phyloP scores from a whole-genome alignment of 2,329 filamentous ascomycete genomes.

The Botrytis squamosa region DNA sequence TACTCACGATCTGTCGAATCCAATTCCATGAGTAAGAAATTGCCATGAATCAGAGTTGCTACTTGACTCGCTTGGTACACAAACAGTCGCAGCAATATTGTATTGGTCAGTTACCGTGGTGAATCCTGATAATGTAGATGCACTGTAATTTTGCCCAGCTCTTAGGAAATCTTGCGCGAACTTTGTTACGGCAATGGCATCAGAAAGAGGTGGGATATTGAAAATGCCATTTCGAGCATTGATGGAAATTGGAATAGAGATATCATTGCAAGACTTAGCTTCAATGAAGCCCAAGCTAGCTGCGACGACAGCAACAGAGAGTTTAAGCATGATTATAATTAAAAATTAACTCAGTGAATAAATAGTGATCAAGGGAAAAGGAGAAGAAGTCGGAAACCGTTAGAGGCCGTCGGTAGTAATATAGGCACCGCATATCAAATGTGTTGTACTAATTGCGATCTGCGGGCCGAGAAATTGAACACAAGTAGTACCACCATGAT shows the following conservation, averaged over 20 bases:
- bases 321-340: constrained; percentile 7
- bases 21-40: constrained; percentile 20
- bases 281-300: constrained; percentile 6
- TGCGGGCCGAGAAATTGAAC: background rate
- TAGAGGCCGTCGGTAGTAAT: background rate
- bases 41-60: constrained; percentile 3
- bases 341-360: background rate
- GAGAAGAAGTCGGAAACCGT: background rate
- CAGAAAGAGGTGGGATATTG: constrained; percentile 3
- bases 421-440: background rate
- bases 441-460: background rate
- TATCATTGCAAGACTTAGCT: constrained; percentile 15
- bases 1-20: constrained; percentile 15
- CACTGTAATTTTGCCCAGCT: constrained; percentile 17
- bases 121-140: background rate
- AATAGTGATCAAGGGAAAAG: background rate
- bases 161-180: constrained; percentile 6
- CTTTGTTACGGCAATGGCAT: constrained; percentile 13
- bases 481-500: background rate
- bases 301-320: background rate
- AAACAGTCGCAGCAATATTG: constrained; percentile 18
- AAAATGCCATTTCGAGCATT: constrained; percentile 19
- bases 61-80: background rate
- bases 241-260: constrained; percentile 15
- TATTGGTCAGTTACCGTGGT: constrained; percentile 6